Base-by-base conservation (phyloP, 176 grass and related monocot genomes). In the Rhynchospora tenuis region DNA sequence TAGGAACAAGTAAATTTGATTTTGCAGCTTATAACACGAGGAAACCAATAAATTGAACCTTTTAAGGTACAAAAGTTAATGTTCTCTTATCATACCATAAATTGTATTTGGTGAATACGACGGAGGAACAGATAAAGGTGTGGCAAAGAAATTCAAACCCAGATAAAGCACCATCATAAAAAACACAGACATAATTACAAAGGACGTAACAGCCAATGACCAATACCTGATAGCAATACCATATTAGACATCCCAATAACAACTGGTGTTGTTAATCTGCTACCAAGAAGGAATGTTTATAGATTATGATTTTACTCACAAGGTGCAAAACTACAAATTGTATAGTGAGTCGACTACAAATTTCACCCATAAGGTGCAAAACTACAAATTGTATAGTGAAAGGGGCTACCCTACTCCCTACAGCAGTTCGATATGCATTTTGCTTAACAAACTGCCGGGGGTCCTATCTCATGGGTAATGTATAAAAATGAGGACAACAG, bases 71-170 rank as follows among this genome's bases (percentile, higher is more conserved):
- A 7, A 16, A 55, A 69, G 2, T 11, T 27, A 7, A 50, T 51
- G 48, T 51, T 22, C 6, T 48, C 5, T 59, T 79, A 44, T 63
- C 87, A 83, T 79, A 93, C 88, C 88, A 80, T 85, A 84, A 33
- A 93, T 86, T 74, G 81, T 81, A 26, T 56, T 81, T 26, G 88
- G 85, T 63, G 64, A 88, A 86, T 56, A 85, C 5, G 88, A 86
- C 19, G 86, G 19, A 68, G 83, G 86, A 15, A 86, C 28, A 3
- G 67, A n/a, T n/a, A n/a, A n/a, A n/a, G n/a, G n/a, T n/a, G n/a
- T n/a, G n/a, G n/a, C 43, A 73, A 90, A 56, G 63, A 93, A 90
- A 86, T 90, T 93, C 55, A 87, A 90, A 8, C 85, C 86, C 64
- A 90, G 13, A 77, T 93, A 90, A 13, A 90, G 78, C 38, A 81